These are phyloP conservation scores for Scedosporium boydii DNA, from an alignment of 2,329 filamentous ascomycete genomes.

Conservation along the genomic window DNA sequence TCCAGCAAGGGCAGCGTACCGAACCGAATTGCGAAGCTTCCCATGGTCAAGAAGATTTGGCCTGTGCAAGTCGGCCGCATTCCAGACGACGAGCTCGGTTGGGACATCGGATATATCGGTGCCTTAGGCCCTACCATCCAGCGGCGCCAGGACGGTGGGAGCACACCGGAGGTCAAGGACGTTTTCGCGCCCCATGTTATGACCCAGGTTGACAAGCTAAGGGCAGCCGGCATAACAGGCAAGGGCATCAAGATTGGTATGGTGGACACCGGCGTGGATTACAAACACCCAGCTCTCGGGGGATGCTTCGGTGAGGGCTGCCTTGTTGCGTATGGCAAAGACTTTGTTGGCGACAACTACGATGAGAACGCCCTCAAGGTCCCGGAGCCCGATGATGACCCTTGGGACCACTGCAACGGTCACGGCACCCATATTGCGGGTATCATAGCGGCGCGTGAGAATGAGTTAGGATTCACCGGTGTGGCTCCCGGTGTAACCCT, in stretches of 20 bases:
- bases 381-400: conserved; percentile 33
- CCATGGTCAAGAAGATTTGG: conserved; percentile 26
- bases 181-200: conserved; percentile 42
- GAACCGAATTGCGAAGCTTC: conserved; percentile 3
- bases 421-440: conserved; percentile 56
- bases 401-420: conserved; percentile 43
- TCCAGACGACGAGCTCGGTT: conserved; percentile 38
- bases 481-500: conserved; percentile 46
- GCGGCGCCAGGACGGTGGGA: not conserved
- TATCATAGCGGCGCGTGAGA: conserved; percentile 48
- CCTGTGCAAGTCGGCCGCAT: conserved; percentile 34
- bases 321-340: conserved; percentile 46
- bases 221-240: conserved; percentile 35
- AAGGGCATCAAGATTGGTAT: conserved; percentile 43
- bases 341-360: conserved; percentile 50
- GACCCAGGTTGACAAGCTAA: conserved; percentile 46
- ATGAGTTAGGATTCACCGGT: conserved; percentile 41
- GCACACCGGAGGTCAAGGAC: conserved; percentile 17
- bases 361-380: conserved; percentile 22
- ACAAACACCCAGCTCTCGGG: conserved; percentile 52
- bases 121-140: conserved; percentile 21
- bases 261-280: conserved; percentile 50
- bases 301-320: conserved; percentile 53
- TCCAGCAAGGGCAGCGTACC: conserved; percentile 26
- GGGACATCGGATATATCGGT: conserved; percentile 29